Evolutionary conservation across 345 rosid genomes (phyloP).

Genomic region (Ricinus communis): DNA sequence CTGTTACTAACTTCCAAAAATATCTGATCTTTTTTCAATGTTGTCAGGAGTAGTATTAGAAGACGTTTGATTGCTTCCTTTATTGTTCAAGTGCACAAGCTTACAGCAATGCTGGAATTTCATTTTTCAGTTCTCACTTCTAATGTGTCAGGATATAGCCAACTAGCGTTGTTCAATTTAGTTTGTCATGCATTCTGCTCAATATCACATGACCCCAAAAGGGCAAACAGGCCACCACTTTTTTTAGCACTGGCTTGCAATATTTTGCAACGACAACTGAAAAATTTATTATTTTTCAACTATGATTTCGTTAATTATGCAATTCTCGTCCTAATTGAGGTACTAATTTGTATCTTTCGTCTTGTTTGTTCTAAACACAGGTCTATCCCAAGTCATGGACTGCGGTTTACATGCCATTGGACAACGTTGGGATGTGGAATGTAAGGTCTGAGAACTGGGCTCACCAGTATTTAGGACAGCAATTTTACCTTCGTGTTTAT

Average conservation of each 20-base stretch:
- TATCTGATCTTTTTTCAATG: background rate
- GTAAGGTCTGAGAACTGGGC: conserved; percentile 73
- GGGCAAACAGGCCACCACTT: background rate
- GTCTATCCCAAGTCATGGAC: conserved; percentile 77
- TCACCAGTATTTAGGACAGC: conserved; percentile 67
- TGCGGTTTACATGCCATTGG: conserved; percentile 64
- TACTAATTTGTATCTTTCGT: background rate
- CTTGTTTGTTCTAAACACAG: conserved; percentile 30
- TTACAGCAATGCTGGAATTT: no score
- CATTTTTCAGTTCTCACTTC: background rate
- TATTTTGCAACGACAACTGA: no score
- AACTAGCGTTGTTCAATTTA: background rate
- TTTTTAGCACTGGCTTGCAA: no score
- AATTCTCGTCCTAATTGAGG: background rate
- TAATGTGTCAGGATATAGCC: background rate
- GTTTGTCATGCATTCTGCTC: background rate
- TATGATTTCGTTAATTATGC: background rate
- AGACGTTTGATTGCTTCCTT: no score
- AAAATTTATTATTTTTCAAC: no score
- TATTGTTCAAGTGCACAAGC: no score
- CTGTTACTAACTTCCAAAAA: background rate
- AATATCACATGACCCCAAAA: background rate
- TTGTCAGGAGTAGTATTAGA: background rate
- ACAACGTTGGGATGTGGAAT: conserved; percentile 83
- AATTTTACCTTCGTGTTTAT: conserved; percentile 58